Base-by-base conservation (phyloP, 345 rosid species). In the Lumnitzera littorea region DNA sequence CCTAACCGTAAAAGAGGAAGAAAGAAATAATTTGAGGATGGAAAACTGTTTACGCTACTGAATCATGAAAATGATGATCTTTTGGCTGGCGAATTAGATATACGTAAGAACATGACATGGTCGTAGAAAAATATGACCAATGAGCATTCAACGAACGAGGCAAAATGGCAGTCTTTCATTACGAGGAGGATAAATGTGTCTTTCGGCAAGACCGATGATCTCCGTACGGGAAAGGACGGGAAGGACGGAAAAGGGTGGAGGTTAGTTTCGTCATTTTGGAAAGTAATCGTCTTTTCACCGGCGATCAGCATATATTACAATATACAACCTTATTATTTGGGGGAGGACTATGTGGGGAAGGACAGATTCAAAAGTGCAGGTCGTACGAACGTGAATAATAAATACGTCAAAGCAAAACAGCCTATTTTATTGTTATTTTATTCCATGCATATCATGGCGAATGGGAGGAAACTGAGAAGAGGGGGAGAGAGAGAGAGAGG, bases 291-390 rank as follows among this genome's bases (percentile, higher is more conserved):
- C 56, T 61, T 27, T 49, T 51, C 59, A 60, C 65, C 65, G 14
- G 56, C 49, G 13, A 52, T 15, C 2, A 13, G 47, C 58, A n/a
- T n/a, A 7, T 43, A n/a, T 12, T 6, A 11, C 23, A 24, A 14
- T 3, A 17, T 23, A 41, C 47, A 4, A 3, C 3, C 12, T 29
- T 51, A 49, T 58, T 59, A 75, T 70, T 17, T 46, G 75, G 83
- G 61, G 83, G 66, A 72, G 71, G 56, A 60, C 16, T 70, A 79
- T 70, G 46, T 53, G 80, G 70, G 83, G 83, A 70, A 79, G 83
- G 80, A 79, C 76, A 70, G 74, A 72, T 67, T 59, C 63, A 80
- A 74, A 78, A 79, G 75, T 71, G 50, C 65, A 55, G 49, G 55
- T 13, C 4, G 49, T 23, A 36, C 43, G 43, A 36, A 36, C 43